These are phyloP conservation scores for Blastocladiella emersonii DNA, from an alignment of 371 early-diverging fungal genomes.

Conservation along the genomic window DNA sequence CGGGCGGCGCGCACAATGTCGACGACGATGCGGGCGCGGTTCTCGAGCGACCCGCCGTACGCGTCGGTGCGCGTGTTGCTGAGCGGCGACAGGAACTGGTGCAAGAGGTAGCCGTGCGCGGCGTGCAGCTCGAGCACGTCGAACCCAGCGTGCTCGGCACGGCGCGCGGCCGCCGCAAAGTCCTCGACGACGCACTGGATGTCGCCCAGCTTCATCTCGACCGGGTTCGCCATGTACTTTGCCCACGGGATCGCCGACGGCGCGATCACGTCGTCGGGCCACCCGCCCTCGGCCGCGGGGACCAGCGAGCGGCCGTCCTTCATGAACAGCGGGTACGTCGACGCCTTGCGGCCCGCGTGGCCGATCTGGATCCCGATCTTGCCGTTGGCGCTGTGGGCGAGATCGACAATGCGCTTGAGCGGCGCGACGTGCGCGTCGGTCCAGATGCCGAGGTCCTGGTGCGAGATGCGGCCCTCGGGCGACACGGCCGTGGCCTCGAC, in stretches of 20 bases:
- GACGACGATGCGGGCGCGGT: constrained; percentile 50
- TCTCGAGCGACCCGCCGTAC: constrained; percentile 67
- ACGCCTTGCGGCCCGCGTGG: constrained; percentile 65
- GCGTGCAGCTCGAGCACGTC: constrained; percentile 77
- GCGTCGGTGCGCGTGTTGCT: constrained; percentile 70
- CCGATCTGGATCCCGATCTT: constrained; percentile 59
- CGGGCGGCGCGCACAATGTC: constrained; percentile 51
- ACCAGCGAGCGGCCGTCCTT: constrained; percentile 9
- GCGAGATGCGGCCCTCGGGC: constrained; percentile 61
- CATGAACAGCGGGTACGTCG: not conserved
- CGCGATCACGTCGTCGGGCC: constrained; percentile 58
- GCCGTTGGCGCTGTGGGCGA: constrained; percentile 45
- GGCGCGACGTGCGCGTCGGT: constrained; percentile 52
- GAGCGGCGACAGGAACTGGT: constrained; percentile 62
- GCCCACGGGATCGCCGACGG: constrained; percentile 45
- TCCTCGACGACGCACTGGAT: constrained; percentile 40
- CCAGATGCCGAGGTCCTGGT: constrained; percentile 62
- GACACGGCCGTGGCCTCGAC: constrained; percentile 67
- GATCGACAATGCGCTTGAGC: constrained; percentile 42
- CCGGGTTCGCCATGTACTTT: constrained; percentile 30
- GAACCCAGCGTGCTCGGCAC: constrained; percentile 51
- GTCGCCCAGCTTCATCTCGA: constrained; percentile 42
- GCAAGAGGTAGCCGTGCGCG: constrained; percentile 64
- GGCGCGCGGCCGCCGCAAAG: constrained; percentile 54
- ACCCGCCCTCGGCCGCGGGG: constrained; percentile 42